A percentile compares a stretch with the other conserved stretches of the same genome.
These are phyloP conservation scores for Rhynchospora tenuis DNA, from an alignment of 176 grass and related monocot genomes.

Conservation along the genomic window DNA sequence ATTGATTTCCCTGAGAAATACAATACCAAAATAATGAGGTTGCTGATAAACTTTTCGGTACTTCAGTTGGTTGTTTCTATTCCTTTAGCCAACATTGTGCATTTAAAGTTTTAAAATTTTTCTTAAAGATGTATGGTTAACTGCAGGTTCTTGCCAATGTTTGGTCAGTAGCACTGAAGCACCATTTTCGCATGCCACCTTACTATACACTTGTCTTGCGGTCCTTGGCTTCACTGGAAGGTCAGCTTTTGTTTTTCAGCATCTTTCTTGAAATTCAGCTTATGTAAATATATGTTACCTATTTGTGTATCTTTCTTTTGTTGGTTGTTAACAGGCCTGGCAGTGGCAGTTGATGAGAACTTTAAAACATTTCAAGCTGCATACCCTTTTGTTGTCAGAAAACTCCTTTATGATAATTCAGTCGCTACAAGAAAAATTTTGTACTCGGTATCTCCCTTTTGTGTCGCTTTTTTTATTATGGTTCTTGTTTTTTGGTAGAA, in stretches of 20 bases:
- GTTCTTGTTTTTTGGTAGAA: slow-evolving; percentile 4
- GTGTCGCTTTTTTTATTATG: not conserved
- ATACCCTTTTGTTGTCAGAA: slow-evolving; percentile 32
- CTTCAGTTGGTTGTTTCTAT: slow-evolving; percentile 22
- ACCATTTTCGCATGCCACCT: slow-evolving; percentile 92
- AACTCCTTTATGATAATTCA: slow-evolving; percentile 45
- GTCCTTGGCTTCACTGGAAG: slow-evolving; percentile 65
- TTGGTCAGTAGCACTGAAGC: slow-evolving; percentile 80
- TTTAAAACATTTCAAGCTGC: slow-evolving; percentile 42
- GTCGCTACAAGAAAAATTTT: slow-evolving; percentile 31
- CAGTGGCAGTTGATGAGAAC: slow-evolving; percentile 31
- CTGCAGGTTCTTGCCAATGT: slow-evolving; percentile 87
- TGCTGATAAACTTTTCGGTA: not conserved
- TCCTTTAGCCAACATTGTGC: not conserved
- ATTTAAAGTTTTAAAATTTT: slow-evolving; percentile 10
- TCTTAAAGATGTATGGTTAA: slow-evolving; percentile 25
- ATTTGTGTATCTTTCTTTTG: slow-evolving; percentile 3
- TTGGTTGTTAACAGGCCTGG: slow-evolving; percentile 26
- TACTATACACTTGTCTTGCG: slow-evolving; percentile 87
- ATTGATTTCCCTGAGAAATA: slow-evolving; percentile 4
- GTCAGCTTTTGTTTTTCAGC: slow-evolving; percentile 1
- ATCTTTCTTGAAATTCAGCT: not conserved
- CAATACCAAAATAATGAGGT: not conserved
- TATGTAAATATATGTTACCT: not conserved
- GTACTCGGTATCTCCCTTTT: slow-evolving; percentile 25